These are phyloP conservation scores for Lodderomyces oxycetoniae DNA, from an alignment of 1,139 yeast genomes.

Conservation along the genomic window DNA sequence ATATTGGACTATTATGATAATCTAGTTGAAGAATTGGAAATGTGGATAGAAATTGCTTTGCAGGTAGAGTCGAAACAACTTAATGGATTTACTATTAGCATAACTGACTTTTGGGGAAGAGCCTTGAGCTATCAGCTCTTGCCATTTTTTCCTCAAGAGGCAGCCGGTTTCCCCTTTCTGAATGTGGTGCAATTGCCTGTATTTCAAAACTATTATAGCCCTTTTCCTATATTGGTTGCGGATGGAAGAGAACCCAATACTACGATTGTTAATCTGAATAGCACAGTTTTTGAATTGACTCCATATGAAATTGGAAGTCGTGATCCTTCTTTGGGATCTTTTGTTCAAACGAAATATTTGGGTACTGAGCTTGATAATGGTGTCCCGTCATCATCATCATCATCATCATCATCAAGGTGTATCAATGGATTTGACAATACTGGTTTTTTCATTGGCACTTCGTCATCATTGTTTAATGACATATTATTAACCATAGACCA, in stretches of 20 bases:
- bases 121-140: conserved; percentile 37
- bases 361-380: conserved; percentile 35
- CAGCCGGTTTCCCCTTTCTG: conserved; percentile 28
- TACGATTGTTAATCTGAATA: conserved; percentile 28
- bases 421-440: conserved; percentile 71
- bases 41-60: conserved; percentile 21
- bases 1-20: conserved; percentile 10
- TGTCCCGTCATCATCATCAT: conserved; percentile 18
- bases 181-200: conserved; percentile 25
- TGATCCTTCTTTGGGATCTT: conserved; percentile 35
- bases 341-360: conserved; percentile 36
- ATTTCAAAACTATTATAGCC: conserved; percentile 32
- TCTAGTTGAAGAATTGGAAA: conserved; percentile 6
- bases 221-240: conserved; percentile 39
- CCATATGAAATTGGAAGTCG: conserved; percentile 45
- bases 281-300: conserved; percentile 38
- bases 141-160: conserved; percentile 21
- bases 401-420: conserved; percentile 40
- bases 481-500: conserved; percentile 4
- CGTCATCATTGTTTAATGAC: conserved; percentile 67
- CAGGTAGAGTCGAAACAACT: conserved; percentile 26
- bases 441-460: conserved; percentile 73
- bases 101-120: conserved; percentile 38
- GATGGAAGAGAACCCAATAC: conserved; percentile 40
- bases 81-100: conserved; percentile 30